These are phyloP conservation scores for Priceomyces haplophilus DNA, from an alignment of 805 yeast genomes.

Conservation along the genomic window DNA sequence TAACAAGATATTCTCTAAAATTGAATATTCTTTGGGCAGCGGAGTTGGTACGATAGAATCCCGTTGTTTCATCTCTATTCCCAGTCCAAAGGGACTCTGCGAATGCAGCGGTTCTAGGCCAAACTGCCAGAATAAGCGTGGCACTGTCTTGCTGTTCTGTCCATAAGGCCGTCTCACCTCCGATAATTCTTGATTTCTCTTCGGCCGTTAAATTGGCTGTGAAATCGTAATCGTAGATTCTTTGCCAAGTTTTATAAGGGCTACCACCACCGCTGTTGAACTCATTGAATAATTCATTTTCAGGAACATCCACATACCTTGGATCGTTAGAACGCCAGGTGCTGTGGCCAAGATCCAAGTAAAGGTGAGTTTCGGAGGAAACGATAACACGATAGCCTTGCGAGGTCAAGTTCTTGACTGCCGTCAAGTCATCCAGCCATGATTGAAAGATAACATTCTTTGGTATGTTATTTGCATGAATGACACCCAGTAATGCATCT, in stretches of 20 bases:
- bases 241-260: slow-evolving; percentile 45
- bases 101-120: slow-evolving; percentile 43
- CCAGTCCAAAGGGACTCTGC: slow-evolving; percentile 44
- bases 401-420: slow-evolving; percentile 25
- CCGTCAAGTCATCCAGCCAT: slow-evolving; percentile 24
- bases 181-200: slow-evolving; percentile 30
- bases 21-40: slow-evolving; percentile 36
- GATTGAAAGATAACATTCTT: slow-evolving; percentile 32
- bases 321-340: slow-evolving; percentile 36
- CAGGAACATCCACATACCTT: slow-evolving; percentile 23
- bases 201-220: slow-evolving; percentile 25
- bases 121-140: slow-evolving; percentile 27
- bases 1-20: slow-evolving; percentile 38
- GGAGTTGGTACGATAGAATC: slow-evolving; percentile 23
- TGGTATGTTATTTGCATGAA: slow-evolving; percentile 26
- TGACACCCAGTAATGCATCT: slow-evolving; percentile 26
- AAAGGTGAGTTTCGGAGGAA: slow-evolving; percentile 29
- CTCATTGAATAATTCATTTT: slow-evolving; percentile 22
- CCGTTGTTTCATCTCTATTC: slow-evolving; percentile 26
- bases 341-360: slow-evolving; percentile 43
- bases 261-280: slow-evolving; percentile 39
- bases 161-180: slow-evolving; percentile 42
- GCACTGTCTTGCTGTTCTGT: slow-evolving; percentile 34
- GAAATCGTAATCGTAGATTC: slow-evolving; percentile 37
- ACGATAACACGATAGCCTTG: slow-evolving; percentile 40